Conservation (phyloP, 345 rosid species). For the Arabidopsis suecica region DNA sequence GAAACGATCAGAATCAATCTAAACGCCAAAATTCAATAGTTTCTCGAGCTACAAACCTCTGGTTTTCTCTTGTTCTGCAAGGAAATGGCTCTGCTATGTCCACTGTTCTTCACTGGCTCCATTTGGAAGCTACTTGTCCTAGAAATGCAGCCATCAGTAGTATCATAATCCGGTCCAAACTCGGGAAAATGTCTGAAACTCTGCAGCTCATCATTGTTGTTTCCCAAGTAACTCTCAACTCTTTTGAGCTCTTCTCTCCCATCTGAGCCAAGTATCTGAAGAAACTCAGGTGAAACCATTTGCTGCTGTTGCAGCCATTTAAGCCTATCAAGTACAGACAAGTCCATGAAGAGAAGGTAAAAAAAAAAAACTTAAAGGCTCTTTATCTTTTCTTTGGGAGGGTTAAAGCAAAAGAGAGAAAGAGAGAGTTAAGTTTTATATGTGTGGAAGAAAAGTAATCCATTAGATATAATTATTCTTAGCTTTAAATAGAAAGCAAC, state of each 20-base stretch:
- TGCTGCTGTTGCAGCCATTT: constrained; percentile 52
- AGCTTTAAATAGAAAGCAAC: constrained; percentile 50
- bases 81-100: constrained; percentile 29
- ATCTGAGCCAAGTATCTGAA: constrained; percentile 45
- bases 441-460: constrained; percentile 38
- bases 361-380: constrained; percentile 10
- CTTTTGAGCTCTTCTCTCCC: constrained; percentile 43
- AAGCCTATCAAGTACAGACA: constrained; percentile 48
- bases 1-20: constrained; percentile 16
- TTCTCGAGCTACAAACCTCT: constrained; percentile 45
- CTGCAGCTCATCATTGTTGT: constrained; percentile 41
- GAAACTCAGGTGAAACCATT: constrained; percentile 39
- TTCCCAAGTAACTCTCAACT: constrained; percentile 38
- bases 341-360: constrained; percentile 45
- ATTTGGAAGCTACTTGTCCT: constrained; percentile 50
- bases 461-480: constrained; percentile 38
- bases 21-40: background rate
- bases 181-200: constrained; percentile 41
- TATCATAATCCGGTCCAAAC: constrained; percentile 38
- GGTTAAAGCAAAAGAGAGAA: constrained; percentile 31
- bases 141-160: constrained; percentile 49
- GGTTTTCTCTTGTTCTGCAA: constrained; percentile 53
- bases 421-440: constrained; percentile 34
- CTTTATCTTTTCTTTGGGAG: constrained; percentile 30
- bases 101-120: constrained; percentile 37